These are phyloP conservation scores for Termitomyces sp. DNA, from an alignment of 768 basidiomycete species.

Conservation along the genomic window DNA sequence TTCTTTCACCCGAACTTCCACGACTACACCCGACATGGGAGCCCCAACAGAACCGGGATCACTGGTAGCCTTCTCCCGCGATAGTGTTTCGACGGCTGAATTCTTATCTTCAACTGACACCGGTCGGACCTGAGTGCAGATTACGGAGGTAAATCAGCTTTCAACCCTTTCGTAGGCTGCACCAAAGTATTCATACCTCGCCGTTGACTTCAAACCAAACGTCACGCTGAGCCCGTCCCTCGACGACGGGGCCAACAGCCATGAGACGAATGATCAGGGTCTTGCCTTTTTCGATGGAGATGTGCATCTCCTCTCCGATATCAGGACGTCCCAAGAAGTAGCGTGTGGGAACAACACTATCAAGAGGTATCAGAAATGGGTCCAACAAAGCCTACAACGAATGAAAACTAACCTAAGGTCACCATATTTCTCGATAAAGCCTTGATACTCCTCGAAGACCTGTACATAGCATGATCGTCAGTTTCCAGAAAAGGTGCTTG, in stretches of 20 bases:
- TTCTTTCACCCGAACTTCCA: slow-evolving; percentile 97
- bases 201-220: slow-evolving; percentile 99
- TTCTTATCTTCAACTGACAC: slow-evolving; percentile 96
- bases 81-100: slow-evolving; percentile 92
- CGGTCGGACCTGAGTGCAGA: slow-evolving; percentile 71
- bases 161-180: neutral
- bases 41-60: slow-evolving; percentile 98
- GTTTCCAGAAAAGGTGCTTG: neutral
- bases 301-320: slow-evolving; percentile 94
- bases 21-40: slow-evolving; percentile 97
- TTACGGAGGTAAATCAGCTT: slow-evolving; percentile 13
- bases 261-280: slow-evolving; percentile 94
- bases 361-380: slow-evolving; percentile 11
- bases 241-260: slow-evolving; percentile 91
- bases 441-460: slow-evolving; percentile 97
- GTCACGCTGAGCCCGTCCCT: slow-evolving; percentile 89
- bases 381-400: neutral
- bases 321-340: slow-evolving; percentile 94
- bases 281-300: slow-evolving; percentile 95
- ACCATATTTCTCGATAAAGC: slow-evolving; percentile 93
- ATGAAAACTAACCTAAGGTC: slow-evolving; percentile 70
- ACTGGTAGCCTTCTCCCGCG: slow-evolving; percentile 88
- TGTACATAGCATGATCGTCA: slow-evolving; percentile 22
- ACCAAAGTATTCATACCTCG: slow-evolving; percentile 52
- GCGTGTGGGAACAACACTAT: slow-evolving; percentile 92